Percentiles rank a stretch among this genome's conserved stretches.
These are phyloP conservation scores for Salmacisia buchloeana DNA, from an alignment of 1,284 basidiomycete genomes.

Conservation along the genomic window DNA sequence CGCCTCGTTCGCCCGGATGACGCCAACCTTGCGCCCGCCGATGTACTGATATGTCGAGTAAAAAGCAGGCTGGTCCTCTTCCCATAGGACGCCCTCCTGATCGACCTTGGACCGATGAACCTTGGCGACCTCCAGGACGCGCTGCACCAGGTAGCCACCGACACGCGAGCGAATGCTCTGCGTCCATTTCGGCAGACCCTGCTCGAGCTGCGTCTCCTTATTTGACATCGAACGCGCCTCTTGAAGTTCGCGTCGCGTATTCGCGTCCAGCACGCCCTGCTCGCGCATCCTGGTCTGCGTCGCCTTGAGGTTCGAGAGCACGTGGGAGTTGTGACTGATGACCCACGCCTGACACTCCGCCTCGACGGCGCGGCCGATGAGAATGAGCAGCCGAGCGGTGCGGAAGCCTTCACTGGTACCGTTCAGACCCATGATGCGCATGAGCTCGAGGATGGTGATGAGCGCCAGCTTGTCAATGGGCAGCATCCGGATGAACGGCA, in stretches of 20 bases:
- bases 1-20: conserved; percentile 78
- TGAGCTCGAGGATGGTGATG: conserved; percentile 82
- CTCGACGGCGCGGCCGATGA: conserved; percentile 79
- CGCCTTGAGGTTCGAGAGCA: not conserved
- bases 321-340: not conserved
- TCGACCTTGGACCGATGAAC: conserved; percentile 60
- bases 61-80: conserved; percentile 83
- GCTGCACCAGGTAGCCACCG: conserved; percentile 76
- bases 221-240: too few species aligned
- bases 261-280: not conserved
- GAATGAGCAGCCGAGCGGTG: conserved; percentile 74
- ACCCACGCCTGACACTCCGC: conserved; percentile 55
- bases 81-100: conserved; percentile 41
- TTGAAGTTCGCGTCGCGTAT: conserved; percentile 10
- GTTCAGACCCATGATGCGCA: conserved; percentile 73
- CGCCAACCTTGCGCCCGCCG: conserved; percentile 83
- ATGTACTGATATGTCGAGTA: conserved; percentile 87
- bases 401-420: conserved; percentile 83
- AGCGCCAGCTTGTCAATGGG: conserved; percentile 74
- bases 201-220: conserved; percentile 29
- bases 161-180: conserved; percentile 64
- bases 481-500: conserved; percentile 70
- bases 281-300: not conserved
- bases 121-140: conserved; percentile 74
- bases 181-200: conserved; percentile 75